Evolutionary conservation across 2,329 filamentous ascomycete genomes (phyloP), one percentile per base, ranked within the genome.

Genomic region (Cercospora sojina): DNA sequence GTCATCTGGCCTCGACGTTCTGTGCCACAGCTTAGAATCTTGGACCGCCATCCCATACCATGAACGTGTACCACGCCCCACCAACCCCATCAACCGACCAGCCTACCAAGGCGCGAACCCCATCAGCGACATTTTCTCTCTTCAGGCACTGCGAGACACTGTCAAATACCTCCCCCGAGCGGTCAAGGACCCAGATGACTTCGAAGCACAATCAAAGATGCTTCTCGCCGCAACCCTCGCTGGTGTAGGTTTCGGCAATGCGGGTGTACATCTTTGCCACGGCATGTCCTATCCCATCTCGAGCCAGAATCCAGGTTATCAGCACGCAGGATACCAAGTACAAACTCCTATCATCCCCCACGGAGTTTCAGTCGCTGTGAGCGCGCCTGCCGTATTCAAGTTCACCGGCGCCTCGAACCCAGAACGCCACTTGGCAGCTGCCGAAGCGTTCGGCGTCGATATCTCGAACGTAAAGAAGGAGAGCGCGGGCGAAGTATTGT

Each of bases 231-330:
- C 95, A 0, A 99, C 95, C 0, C 83, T 99, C 2, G 95, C 96
- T 0, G 95, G 95, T 55, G 93, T 99, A 3, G 95, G 95, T 0
- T 99, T 99, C 78, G 95, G 96, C 20, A 99, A 99, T 74, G 96
- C 96, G 1, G 95, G 96, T 59, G 95, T 99, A 2, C 95, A 99
- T 81, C 83, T 92, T 9, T 92, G 90, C 78, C 90, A 92, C 77
- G 90, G 94, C 77, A 98, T 99, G 94, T 96, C 91, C 25, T 99
- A 99, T 76, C 95, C 95, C 18, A 97, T 99, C 75, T 96, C 92
- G 0, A 92, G 93, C 31, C 93, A 97, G 77, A 99, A 99, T 77
- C 92, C 91, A 0, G 90, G 90, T 5, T 98, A 98, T 81, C 89
- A 88, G 74, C 95, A 99, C 77, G 79, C 85, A 0, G 95, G 95